Evolutionary conservation across 306 rosid genomes (phyloP), one percentile per base, ranked within the genome.

Genomic region (Comarum palustre): DNA sequence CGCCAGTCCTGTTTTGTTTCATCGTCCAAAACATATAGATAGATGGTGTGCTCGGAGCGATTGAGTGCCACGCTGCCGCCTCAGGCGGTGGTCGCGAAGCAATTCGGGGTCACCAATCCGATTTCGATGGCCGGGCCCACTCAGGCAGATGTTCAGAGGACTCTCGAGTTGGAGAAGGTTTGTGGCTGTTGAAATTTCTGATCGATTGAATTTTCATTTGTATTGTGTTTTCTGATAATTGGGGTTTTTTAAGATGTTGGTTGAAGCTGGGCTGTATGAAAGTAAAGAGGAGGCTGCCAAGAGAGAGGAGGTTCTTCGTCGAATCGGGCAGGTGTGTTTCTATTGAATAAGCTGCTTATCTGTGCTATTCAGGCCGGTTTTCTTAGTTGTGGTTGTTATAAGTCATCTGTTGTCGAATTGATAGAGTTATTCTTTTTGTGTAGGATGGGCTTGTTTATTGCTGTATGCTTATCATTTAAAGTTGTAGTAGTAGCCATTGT

Each of bases 41-140:
- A 14, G 84, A 82, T 86, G 97, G 91, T 81, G 71, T 79, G 82
- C 32, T 71, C 87, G 6, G 93, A 88, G 75, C 79, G 84, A 64
- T 34, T 80, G 83, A 79, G 72, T 29, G 32, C 62, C 41, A 43
- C 87, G 52, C 62, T 75, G 59, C 27, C 72, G 32, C 61, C 75
- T 22, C 78, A 74, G 46, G 68, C 38, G 45, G 73, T 66, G 60
- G 71, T 63, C 47, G 32, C 69, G 17, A 88, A 81, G 73, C 86
- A 84, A 66, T 74, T 66, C 8, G 97, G 93, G 7, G 93, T 89
- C 51, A 89, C 97, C 0, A 82, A 86, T 72, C 86, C 97, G 2
- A 80, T 89, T 68, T 87, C 96, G 24, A 69, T 19, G 77, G 87
- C 96, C 38, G 92, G 89, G 13, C 96, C 97, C 1, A 77, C 75